phyloP scores from a whole-genome alignment of 139 green algal genomes.

The Gonium pectorale region DNA sequence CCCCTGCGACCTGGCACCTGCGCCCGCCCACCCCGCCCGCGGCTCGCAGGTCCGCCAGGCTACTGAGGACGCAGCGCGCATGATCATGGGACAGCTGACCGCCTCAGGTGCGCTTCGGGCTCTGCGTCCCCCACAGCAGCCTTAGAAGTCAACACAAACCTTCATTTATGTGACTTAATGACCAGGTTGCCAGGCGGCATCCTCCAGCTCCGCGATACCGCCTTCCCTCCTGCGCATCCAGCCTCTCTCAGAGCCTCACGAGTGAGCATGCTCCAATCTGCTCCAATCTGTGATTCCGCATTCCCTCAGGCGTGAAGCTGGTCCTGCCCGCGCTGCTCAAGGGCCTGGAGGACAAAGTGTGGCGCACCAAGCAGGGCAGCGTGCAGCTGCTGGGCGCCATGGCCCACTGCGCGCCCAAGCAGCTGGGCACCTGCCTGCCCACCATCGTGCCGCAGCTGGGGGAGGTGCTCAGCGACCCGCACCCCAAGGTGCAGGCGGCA shows the following conservation, averaged over 20 bases:
- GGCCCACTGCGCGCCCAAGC: slow-evolving; percentile 95
- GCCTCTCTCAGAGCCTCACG: no score
- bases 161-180: no score
- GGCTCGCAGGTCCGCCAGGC: slow-evolving; percentile 75
- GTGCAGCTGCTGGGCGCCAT: slow-evolving; percentile 97
- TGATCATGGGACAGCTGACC: slow-evolving; percentile 95
- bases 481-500: slow-evolving; percentile 91
- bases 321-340: slow-evolving; percentile 93
- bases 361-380: slow-evolving; percentile 96
- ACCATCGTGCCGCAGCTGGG: slow-evolving; percentile 92
- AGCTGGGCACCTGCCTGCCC: slow-evolving; percentile 93
- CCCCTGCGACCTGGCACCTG: no score
- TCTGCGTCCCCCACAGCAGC: no score
- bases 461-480: slow-evolving; percentile 84
- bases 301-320: slow-evolving; percentile 92
- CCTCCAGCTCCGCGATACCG: no score
- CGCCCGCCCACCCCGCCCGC: neutral
- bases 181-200: no score
- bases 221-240: no score
- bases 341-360: slow-evolving; percentile 89
- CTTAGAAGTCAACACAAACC: no score
- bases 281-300: no score
- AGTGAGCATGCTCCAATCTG: no score
- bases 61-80: slow-evolving; percentile 80
- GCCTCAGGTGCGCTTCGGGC: slow-evolving; percentile 69